Percentiles rank a stretch among this genome's conserved stretches.
Evolutionary conservation across 176 grass and related monocot species (phyloP).

Genomic region (Saccharum officinarum): DNA sequence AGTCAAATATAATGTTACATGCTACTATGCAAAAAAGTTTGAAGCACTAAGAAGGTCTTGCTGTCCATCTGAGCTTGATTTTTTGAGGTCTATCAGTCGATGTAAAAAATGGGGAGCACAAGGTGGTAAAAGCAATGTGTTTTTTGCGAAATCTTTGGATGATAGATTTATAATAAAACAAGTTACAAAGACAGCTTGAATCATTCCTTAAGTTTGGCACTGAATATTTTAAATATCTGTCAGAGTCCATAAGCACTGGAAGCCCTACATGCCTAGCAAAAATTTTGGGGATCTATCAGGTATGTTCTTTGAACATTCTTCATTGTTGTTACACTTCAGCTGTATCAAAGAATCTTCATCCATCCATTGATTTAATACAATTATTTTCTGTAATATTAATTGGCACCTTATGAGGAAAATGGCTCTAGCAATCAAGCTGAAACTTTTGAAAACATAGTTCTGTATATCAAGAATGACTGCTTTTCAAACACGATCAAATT

Average conservation of each 20-base stretch:
- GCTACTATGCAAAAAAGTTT: constrained; percentile 94
- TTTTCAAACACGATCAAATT: background rate
- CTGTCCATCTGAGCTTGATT: constrained; percentile 85
- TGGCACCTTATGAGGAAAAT: background rate
- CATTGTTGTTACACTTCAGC: constrained; percentile 8
- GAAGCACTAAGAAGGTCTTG: constrained; percentile 87
- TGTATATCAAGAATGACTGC: constrained; percentile 6
- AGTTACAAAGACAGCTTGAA: constrained; percentile 96
- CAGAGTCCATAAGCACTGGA: constrained; percentile 84
- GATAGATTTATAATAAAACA: constrained; percentile 99
- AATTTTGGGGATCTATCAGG: constrained; percentile 99
- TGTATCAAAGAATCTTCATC: constrained; percentile 25
- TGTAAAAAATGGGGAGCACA: constrained; percentile 98
- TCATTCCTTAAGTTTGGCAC: constrained; percentile 94
- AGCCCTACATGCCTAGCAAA: constrained; percentile 93
- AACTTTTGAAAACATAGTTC: constrained; percentile 6
- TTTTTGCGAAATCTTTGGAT: constrained; percentile 97
- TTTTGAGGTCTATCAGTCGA: constrained; percentile 87
- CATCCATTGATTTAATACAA: constrained; percentile 9
- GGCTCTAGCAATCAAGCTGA: background rate
- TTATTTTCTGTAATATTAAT: background rate
- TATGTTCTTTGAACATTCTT: constrained; percentile 37
- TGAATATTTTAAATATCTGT: constrained; percentile 95
- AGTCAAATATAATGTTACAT: constrained; percentile 78
- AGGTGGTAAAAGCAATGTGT: constrained; percentile 98